Evolutionary conservation across 106 monocot genomes (phyloP).

Genomic region (Dendrobium officinale): DNA sequence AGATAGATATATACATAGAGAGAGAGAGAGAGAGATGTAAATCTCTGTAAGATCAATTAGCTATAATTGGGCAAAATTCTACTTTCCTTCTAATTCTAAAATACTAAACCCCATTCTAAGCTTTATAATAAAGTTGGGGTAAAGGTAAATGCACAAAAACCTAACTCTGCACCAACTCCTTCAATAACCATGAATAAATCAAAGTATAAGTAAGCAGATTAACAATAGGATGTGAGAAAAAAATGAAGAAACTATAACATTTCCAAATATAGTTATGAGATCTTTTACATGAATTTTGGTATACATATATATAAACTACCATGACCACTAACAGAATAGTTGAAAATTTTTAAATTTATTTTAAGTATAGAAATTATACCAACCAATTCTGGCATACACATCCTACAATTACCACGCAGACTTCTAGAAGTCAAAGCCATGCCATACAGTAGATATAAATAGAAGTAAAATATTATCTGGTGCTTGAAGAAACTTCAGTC

Average conservation of each 20-base stretch:
- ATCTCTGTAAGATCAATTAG: not conserved
- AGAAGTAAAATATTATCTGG: too few species aligned
- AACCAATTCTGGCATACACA: too few species aligned
- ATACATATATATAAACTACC: too few species aligned
- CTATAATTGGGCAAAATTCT: not conserved
- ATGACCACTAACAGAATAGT: too few species aligned
- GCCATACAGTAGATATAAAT: too few species aligned
- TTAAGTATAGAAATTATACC: too few species aligned
- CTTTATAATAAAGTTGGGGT: not conserved
- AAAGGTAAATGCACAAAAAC: not conserved
- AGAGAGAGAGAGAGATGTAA: not conserved
- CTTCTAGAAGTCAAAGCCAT: too few species aligned
- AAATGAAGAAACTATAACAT: not conserved
- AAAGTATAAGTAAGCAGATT: not conserved
- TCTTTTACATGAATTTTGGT: too few species aligned
- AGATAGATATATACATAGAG: not conserved
- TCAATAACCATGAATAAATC: not conserved
- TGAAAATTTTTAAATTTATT: too few species aligned
- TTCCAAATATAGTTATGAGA: too few species aligned
- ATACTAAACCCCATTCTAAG: not conserved
- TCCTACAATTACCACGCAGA: too few species aligned
- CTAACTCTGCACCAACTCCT: not conserved
- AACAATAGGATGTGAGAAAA: not conserved
- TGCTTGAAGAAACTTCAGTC: too few species aligned
- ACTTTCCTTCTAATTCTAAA: not conserved